Conservation (phyloP, 106 monocot genomes). For the Alisma plantagoaquatica region DNA sequence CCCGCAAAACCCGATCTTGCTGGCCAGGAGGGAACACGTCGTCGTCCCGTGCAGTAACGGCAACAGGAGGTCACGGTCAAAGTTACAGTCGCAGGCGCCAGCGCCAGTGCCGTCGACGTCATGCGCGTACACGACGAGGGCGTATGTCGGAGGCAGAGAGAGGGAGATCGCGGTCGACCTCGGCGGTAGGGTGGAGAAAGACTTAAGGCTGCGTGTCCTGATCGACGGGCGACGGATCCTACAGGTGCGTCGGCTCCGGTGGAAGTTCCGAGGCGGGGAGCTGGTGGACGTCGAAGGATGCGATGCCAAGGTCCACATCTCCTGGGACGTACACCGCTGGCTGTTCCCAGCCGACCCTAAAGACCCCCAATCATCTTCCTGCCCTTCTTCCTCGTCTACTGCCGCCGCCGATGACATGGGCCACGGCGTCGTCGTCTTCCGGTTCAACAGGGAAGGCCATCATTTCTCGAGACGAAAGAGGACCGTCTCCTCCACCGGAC, state of each 20-base stretch:
- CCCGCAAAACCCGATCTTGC: constrained; percentile 15
- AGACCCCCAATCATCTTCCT: too few relatives aligned
- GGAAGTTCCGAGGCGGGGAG: constrained; percentile 91
- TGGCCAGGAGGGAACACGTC: constrained; percentile 68
- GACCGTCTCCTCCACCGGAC: constrained; percentile 12
- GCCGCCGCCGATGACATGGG: constrained; percentile 4
- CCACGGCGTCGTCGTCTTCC: constrained; percentile 55
- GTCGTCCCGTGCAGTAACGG: too few relatives aligned
- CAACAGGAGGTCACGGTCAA: too few relatives aligned
- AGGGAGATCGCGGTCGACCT: constrained; percentile 60
- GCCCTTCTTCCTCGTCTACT: neutral
- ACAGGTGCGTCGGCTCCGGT: constrained; percentile 54
- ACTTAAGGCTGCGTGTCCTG: constrained; percentile 29
- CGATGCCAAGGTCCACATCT: constrained; percentile 44
- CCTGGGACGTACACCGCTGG: constrained; percentile 66
- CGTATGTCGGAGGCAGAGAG: constrained; percentile 40
- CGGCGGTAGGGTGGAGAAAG: constrained; percentile 21
- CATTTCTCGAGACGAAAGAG: constrained; percentile 9
- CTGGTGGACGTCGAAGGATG: constrained; percentile 26
- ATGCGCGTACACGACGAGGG: constrained; percentile 48
- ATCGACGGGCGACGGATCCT: constrained; percentile 56
- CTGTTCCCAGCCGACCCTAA: too few relatives aligned
- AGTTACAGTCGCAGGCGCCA: too few relatives aligned
- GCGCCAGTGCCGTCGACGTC: constrained; percentile 7
- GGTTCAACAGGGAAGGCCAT: constrained; percentile 42